phyloP scores from a whole-genome alignment of 176 grass and related monocot genomes.

The Carex cristatella region DNA sequence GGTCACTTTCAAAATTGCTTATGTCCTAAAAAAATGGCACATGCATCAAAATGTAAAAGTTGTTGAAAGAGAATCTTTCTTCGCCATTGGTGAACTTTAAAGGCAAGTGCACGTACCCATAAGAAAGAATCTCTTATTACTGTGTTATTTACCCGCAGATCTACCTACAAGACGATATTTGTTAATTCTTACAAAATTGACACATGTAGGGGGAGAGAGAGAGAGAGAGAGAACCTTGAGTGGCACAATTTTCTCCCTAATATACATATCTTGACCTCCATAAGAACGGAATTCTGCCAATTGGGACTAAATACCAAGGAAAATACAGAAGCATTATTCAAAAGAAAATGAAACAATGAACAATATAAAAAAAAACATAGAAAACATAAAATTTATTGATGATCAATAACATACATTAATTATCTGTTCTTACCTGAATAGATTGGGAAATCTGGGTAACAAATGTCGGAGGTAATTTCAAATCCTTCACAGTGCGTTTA shows the following conservation, averaged over 20 bases:
- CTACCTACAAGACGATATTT: slow-evolving; percentile 49
- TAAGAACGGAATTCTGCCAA: slow-evolving; percentile 80
- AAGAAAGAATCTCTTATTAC: slow-evolving; percentile 82
- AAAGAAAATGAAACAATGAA: neutral
- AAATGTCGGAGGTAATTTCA: slow-evolving; percentile 71
- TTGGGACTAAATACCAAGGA: slow-evolving; percentile 42
- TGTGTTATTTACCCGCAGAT: slow-evolving; percentile 83
- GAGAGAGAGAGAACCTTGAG: slow-evolving; percentile 53
- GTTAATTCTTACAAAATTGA: neutral
- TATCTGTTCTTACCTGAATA: slow-evolving; percentile 46
- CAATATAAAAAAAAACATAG: neutral
- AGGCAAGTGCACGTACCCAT: slow-evolving; percentile 43
- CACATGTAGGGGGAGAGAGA: slow-evolving; percentile 6
- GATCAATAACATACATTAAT: neutral
- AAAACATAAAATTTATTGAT: neutral
- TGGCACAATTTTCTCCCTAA: slow-evolving; percentile 87
- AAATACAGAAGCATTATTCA: neutral
- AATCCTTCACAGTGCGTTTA: slow-evolving; percentile 84
- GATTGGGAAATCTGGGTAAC: slow-evolving; percentile 81
- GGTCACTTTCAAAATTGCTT: slow-evolving; percentile 88
- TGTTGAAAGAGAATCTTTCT: neutral
- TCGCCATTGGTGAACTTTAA: neutral
- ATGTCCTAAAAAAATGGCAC: slow-evolving; percentile 49
- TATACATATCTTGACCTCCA: slow-evolving; percentile 95
- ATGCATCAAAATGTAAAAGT: neutral